Evolutionary conservation across 305 asterid species (phyloP).

Genomic region (Stenogyne calaminthoides): DNA sequence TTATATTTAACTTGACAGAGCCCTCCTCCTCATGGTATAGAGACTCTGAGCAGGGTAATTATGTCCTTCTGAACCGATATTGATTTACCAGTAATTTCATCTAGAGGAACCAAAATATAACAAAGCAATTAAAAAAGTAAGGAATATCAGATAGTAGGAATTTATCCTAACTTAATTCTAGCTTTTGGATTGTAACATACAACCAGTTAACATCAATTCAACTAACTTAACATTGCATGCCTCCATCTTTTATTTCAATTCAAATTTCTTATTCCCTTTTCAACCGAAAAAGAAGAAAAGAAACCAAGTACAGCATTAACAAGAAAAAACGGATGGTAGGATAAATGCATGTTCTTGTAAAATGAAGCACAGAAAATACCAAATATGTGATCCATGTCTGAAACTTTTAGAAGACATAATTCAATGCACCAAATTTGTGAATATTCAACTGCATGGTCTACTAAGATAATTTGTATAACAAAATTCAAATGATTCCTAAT

Average conservation of each 20-base stretch:
- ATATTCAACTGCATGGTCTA: slow-evolving; percentile 1
- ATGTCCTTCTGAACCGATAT: slow-evolving; percentile 30
- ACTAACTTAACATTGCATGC: slow-evolving; percentile 2
- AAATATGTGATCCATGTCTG: slow-evolving; percentile 3
- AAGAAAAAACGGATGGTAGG: not conserved
- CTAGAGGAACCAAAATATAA: slow-evolving; percentile 30
- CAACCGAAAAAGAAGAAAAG: not conserved
- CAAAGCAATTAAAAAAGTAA: slow-evolving; percentile 10
- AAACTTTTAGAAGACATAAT: slow-evolving; percentile 2
- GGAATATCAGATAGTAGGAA: not conserved
- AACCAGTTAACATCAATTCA: not conserved
- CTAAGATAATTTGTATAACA: not conserved
- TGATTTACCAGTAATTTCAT: slow-evolving; percentile 30
- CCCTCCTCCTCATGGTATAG: slow-evolving; percentile 37
- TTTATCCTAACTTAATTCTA: not conserved
- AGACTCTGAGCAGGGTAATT: slow-evolving; percentile 36
- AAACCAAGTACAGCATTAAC: not conserved
- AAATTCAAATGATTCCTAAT: not conserved
- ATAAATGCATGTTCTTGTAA: not conserved
- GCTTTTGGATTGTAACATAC: slow-evolving; percentile 4
- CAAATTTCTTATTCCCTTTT: not conserved
- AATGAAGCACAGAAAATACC: not conserved
- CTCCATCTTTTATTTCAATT: not conserved
- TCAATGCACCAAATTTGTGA: not conserved
- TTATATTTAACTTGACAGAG: slow-evolving; percentile 31